Evolutionary conservation across 2,329 filamentous ascomycete species (phyloP).

Genomic region (Ceratocystiopsis minuta): DNA sequence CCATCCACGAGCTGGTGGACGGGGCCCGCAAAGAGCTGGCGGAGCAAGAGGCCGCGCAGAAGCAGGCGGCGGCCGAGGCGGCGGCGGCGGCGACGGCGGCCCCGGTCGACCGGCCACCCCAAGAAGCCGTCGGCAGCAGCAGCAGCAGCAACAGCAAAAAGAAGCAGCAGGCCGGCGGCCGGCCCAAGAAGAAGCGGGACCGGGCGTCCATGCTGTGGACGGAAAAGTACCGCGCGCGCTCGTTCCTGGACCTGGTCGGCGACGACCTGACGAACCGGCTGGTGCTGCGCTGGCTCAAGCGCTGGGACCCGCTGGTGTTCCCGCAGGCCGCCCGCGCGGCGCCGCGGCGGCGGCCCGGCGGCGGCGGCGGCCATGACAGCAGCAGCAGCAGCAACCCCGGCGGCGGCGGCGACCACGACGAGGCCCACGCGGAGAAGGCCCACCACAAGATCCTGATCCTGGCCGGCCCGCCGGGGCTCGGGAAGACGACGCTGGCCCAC

Average conservation of each 20-base stretch:
- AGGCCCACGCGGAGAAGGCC: conserved; percentile 48
- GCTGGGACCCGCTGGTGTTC: conserved; percentile 86
- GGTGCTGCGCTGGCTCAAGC: conserved; percentile 84
- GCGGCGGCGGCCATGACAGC: conserved; percentile 19
- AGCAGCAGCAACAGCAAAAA: neutral
- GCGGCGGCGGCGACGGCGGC: neutral
- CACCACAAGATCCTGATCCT: conserved; percentile 80
- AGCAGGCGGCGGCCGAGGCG: neutral
- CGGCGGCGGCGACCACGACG: neutral
- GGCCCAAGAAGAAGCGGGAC: conserved; percentile 15
- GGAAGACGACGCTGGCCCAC: conserved; percentile 91
- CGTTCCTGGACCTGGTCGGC: conserved; percentile 83
- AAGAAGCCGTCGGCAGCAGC: neutral
- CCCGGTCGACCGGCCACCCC: too few relatives aligned
- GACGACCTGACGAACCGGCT: conserved; percentile 85
- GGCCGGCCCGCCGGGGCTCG: conserved; percentile 79
- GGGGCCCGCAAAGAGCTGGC: conserved; percentile 44
- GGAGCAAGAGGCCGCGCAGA: conserved; percentile 24
- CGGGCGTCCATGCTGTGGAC: conserved; percentile 54
- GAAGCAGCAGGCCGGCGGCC: neutral
- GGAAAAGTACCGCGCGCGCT: conserved; percentile 86
- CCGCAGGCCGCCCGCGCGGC: conserved; percentile 35
- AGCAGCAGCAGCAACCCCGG: conserved; percentile 8
- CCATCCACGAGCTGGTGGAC: conserved; percentile 70
- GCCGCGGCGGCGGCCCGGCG: conserved; percentile 19